Conservation (phyloP, 495 filamentous ascomycete species). For the Penicillium samsonianum region DNA sequence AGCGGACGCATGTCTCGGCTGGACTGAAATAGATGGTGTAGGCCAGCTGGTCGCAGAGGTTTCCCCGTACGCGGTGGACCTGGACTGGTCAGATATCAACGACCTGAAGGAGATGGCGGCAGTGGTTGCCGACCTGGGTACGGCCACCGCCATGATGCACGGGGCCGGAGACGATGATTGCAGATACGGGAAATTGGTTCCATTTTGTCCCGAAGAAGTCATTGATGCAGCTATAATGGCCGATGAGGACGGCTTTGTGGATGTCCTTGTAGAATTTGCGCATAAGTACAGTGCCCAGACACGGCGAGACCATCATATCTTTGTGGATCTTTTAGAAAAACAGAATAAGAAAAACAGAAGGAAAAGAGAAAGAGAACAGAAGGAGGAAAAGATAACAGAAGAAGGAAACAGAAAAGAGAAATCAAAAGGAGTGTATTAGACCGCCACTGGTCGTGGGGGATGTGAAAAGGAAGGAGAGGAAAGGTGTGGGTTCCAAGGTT, state of each 20-base stretch:
- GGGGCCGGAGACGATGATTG: conserved; percentile 16
- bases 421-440: too few relatives aligned
- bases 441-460: too few relatives aligned
- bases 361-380: too few relatives aligned
- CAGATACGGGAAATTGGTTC: conserved; percentile 8
- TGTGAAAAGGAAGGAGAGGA: too few relatives aligned
- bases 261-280: conserved; percentile 15
- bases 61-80: conserved; percentile 18
- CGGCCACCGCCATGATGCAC: conserved; percentile 23
- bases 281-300: conserved; percentile 18
- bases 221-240: not conserved
- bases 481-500: too few relatives aligned
- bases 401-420: too few relatives aligned
- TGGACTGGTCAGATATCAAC: conserved; percentile 23
- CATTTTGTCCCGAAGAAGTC: not conserved
- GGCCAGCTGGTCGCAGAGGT: conserved; percentile 23
- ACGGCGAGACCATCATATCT: conserved; percentile 19
- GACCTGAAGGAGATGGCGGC: conserved; percentile 12
- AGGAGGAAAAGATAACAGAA: too few relatives aligned
- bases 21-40: conserved; percentile 23
- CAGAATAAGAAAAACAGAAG: too few relatives aligned
- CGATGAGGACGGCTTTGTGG: conserved; percentile 7
- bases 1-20: conserved; percentile 20
- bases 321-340: conserved; percentile 22
- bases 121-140: conserved; percentile 16